Base-by-base conservation (phyloP, 1,284 basidiomycete species). In the Inonotus obliquus region DNA sequence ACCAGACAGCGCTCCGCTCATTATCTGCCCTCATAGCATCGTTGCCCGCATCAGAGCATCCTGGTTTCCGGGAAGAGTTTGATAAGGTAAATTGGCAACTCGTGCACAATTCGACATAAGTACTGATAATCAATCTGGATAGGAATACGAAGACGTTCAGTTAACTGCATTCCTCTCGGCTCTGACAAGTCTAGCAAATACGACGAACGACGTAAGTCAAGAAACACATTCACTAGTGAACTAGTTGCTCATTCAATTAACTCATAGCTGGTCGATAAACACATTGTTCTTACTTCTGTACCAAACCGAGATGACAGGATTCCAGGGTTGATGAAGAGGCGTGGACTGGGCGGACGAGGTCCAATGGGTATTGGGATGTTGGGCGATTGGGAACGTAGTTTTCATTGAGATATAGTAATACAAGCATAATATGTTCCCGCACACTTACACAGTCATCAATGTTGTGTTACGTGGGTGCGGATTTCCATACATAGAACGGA, bases 81-180 rank as follows among this genome's bases (percentile, higher is more conserved):
- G 80, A 90, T 61, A 94, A 88, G 0, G 94, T 94, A 66, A 61
- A 83, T 75, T 3, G 51, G 59, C 60, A 25, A 37, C 37, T 55
- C 29, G 29, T 54, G 21, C 52, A 54, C 53, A n/a, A 51, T 44
- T 54, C 38, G 39, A 32, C 52, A 62, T 65, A 29, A 10, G 19
- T 54, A 32, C 39, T 57, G 27, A 59, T 63, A 21, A 27, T 9
- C 27, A 13, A 5, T 44, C 10, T 21, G 57, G 41, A 39, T 67
- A 96, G 94, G 96, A 99, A 82, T 93, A 96, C 74, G 91, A 92
- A 71, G 96, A 99, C 71, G 94, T 96, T 9, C 92, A 98, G 65
- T 79, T 99, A 25, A 97, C 94, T 0, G 86, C 89, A 9, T 94
- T 95, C 73, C 80, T 99, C 17, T 89, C 94, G 0, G 85, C 87